These are phyloP conservation scores for Prunus davidiana DNA, from an alignment of 306 rosid species.

Conservation along the genomic window DNA sequence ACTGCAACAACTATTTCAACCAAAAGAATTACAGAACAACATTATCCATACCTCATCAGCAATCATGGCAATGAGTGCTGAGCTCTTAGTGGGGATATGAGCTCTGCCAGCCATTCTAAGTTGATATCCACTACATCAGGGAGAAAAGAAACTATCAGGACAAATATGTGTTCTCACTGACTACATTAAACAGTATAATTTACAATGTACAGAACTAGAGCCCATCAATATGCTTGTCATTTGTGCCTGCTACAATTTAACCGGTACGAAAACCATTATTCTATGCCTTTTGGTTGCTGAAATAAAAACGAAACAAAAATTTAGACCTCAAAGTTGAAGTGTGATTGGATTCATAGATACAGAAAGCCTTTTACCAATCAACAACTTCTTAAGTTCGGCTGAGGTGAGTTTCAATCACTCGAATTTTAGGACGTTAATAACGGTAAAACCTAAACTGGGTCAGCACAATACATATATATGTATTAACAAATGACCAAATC, in stretches of 20 bases:
- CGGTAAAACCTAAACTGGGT: background rate
- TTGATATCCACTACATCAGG: background rate
- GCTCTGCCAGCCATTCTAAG: slow-evolving; percentile 67
- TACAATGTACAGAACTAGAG: background rate
- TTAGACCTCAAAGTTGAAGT: background rate
- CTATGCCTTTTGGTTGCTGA: background rate
- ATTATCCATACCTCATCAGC: slow-evolving; percentile 77
- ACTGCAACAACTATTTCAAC: background rate
- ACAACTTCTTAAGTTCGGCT: too few relatives aligned
- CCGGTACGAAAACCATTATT: background rate
- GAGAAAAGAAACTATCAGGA: background rate
- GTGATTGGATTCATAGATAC: background rate
- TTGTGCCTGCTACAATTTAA: background rate
- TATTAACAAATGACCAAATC: background rate
- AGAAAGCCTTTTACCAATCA: background rate
- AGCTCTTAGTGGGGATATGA: slow-evolving; percentile 47
- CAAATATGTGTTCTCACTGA: background rate
- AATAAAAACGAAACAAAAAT: background rate
- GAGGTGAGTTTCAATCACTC: background rate
- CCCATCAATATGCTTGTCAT: background rate
- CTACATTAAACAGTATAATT: background rate
- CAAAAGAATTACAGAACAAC: background rate
- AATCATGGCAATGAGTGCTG: slow-evolving; percentile 88
- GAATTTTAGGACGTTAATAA: background rate
- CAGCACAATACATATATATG: background rate